Percentiles rank a stretch among this genome's conserved stretches.
Conservation (phyloP, 495 filamentous ascomycete species). For the Aspergillus campestris region DNA sequence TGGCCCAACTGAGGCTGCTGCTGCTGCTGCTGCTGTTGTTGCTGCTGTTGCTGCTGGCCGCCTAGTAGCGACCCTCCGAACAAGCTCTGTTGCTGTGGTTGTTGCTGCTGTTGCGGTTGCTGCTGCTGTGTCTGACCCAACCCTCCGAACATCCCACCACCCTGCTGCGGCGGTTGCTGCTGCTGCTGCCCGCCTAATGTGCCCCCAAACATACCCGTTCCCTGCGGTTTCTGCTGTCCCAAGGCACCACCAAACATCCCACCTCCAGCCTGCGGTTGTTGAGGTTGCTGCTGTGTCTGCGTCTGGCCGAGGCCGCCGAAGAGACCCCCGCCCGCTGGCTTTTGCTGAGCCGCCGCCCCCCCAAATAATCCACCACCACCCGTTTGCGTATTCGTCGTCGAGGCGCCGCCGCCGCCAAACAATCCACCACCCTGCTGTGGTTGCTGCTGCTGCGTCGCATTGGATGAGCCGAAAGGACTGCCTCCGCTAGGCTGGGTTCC, state of each 20-base stretch:
- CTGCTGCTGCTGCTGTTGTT: constrained; percentile 34
- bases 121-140: constrained; percentile 16
- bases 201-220: constrained; percentile 18
- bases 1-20: constrained; percentile 32
- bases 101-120: constrained; percentile 15
- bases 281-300: constrained; percentile 19
- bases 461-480: constrained; percentile 20
- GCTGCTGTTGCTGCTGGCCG: constrained; percentile 28
- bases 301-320: constrained; percentile 18
- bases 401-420: constrained; percentile 16
- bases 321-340: constrained; percentile 22
- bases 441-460: constrained; percentile 10
- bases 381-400: constrained; percentile 16
- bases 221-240: constrained; percentile 32
- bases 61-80: constrained; percentile 28
- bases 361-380: constrained; percentile 32
- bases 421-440: constrained; percentile 22
- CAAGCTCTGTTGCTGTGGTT: constrained; percentile 14
- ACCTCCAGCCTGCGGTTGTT: constrained; percentile 14
- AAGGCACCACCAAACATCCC: background rate
- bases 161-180: constrained; percentile 12
- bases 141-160: constrained; percentile 16
- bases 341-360: constrained; percentile 19
- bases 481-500: constrained; percentile 12
- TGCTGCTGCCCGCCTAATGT: constrained; percentile 22